Percentiles rank a stretch among this genome's conserved stretches.
Conservation (phyloP, 176 grass and related monocot species). For the Carex pumila region DNA sequence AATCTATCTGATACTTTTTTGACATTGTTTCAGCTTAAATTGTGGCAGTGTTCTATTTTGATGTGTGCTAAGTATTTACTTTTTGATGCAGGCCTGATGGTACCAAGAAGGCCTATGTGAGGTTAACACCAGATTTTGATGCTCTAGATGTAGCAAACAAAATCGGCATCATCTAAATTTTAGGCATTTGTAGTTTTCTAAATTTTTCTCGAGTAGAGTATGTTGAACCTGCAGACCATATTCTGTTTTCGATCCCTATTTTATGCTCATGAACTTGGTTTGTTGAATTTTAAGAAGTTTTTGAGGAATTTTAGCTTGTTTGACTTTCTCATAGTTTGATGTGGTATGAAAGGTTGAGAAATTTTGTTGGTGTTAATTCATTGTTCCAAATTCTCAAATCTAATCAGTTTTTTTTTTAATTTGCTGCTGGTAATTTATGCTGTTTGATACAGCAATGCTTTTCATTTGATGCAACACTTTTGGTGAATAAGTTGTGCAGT, state of each 20-base stretch:
- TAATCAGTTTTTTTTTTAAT: too few relatives aligned
- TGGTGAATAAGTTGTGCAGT: too few relatives aligned
- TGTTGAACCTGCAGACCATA: neutral
- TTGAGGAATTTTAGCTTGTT: neutral
- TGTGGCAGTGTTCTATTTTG: neutral
- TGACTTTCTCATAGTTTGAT: neutral
- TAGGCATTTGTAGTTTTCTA: conserved; percentile 21
- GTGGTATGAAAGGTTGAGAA: neutral
- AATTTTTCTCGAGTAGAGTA: neutral
- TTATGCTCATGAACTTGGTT: conserved; percentile 13
- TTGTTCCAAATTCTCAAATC: too few relatives aligned
- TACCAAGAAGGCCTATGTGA: conserved; percentile 73
- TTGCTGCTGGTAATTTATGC: too few relatives aligned
- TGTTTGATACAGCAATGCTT: too few relatives aligned
- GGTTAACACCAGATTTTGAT: conserved; percentile 60
- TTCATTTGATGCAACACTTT: too few relatives aligned
- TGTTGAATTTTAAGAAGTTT: neutral
- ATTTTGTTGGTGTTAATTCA: neutral
- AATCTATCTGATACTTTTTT: neutral
- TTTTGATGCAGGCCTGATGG: conserved; percentile 51
- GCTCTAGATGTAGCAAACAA: conserved; percentile 76
- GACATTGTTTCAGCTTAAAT: neutral
- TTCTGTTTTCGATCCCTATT: neutral
- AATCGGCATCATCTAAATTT: conserved; percentile 64
- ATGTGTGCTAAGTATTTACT: neutral